These are phyloP conservation scores for Coriaria nepalensis DNA, from an alignment of 306 rosid genomes.

Conservation along the genomic window DNA sequence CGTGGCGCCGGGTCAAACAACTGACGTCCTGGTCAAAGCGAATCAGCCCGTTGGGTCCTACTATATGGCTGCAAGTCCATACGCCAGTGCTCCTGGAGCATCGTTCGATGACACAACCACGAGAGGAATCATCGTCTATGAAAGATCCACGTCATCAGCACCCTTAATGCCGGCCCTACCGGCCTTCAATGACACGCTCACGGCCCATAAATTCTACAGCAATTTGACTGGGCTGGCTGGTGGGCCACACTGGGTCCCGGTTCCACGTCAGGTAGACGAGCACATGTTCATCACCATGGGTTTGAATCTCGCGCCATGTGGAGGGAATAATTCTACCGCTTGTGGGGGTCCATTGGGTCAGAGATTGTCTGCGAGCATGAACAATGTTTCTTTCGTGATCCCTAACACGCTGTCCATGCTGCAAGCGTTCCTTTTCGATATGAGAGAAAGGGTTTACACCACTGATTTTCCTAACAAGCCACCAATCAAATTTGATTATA, in stretches of 20 bases:
- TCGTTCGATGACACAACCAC: conserved; percentile 9
- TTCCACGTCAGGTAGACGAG: conserved; percentile 33
- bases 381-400: conserved; percentile 43
- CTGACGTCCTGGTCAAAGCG: conserved; percentile 32
- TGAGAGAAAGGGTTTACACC: conserved; percentile 30
- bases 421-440: conserved; percentile 21
- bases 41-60: conserved; percentile 33
- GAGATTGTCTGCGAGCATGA: conserved; percentile 46
- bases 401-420: conserved; percentile 34
- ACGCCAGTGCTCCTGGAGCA: neutral
- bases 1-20: conserved; percentile 46
- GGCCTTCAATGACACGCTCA: conserved; percentile 19
- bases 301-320: conserved; percentile 17
- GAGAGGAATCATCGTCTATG: conserved; percentile 27
- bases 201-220: conserved; percentile 35
- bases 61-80: conserved; percentile 47
- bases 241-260: conserved; percentile 41
- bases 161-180: conserved; percentile 43
- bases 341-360: conserved; percentile 17
- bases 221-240: conserved; percentile 21
- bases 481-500: conserved; percentile 24
- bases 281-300: conserved; percentile 41
- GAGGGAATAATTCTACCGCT: neutral
- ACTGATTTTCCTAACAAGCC: conserved; percentile 38
- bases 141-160: neutral